A percentile compares a stretch with the other conserved stretches of the same genome.
Conservation (phyloP, 2,329 filamentous ascomycete genomes). For the Metarhizium robertsii region DNA sequence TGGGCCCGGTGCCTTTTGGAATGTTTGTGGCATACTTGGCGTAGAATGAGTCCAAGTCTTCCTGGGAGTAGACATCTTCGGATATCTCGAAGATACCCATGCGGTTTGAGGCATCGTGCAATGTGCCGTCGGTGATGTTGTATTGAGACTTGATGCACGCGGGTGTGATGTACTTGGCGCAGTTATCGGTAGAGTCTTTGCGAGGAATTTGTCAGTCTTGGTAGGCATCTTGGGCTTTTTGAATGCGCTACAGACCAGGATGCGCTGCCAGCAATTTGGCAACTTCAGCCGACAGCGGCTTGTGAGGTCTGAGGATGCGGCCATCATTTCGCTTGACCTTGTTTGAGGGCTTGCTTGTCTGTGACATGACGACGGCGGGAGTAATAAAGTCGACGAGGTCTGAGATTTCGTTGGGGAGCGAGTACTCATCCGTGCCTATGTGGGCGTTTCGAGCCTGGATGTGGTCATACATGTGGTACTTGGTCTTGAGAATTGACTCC, state of each 20-base stretch:
- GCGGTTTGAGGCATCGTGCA: slow-evolving; percentile 11
- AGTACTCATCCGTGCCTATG: slow-evolving; percentile 31
- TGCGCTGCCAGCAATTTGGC: no score
- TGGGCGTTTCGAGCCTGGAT: slow-evolving; percentile 21
- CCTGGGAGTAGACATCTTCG: no score
- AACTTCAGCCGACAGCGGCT: no score
- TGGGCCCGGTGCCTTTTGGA: no score
- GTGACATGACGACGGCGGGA: slow-evolving; percentile 21
- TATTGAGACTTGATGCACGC: slow-evolving; percentile 43
- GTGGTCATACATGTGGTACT: slow-evolving; percentile 43
- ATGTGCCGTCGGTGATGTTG: slow-evolving; percentile 30
- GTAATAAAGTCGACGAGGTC: slow-evolving; percentile 31
- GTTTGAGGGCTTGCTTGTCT: neutral
- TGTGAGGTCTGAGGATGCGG: no score
- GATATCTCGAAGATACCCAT: no score
- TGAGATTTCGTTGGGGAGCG: slow-evolving; percentile 25
- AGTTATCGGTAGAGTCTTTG: slow-evolving; percentile 17
- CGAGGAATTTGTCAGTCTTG: neutral
- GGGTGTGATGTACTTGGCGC: slow-evolving; percentile 46
- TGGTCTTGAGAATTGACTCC: slow-evolving; percentile 41
- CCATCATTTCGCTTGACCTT: no score
- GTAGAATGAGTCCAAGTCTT: no score
- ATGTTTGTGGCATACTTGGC: no score
- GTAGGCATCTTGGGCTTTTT: no score
- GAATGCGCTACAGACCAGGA: no score